A percentile compares a stretch with the other conserved stretches of the same genome.
These are phyloP conservation scores for Colletotrichum acutatum DNA, from an alignment of 2,329 filamentous ascomycete genomes.

Conservation along the genomic window DNA sequence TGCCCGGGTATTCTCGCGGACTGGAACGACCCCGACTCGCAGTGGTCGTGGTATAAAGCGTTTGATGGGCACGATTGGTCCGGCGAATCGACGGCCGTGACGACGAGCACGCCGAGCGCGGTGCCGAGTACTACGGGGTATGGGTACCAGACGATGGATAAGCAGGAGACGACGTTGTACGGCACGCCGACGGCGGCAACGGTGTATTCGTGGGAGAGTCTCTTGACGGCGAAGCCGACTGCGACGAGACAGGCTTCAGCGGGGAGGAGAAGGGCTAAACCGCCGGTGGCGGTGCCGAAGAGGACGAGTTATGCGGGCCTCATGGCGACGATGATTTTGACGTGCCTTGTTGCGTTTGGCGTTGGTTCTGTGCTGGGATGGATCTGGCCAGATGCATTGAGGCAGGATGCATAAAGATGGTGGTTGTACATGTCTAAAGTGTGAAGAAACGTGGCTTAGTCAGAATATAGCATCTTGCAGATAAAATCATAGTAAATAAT, in stretches of 20 bases:
- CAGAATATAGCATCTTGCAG: no score
- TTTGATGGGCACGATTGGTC: constrained; percentile 16
- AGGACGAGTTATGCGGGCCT: neutral
- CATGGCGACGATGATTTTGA: neutral
- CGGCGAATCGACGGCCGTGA: constrained; percentile 2
- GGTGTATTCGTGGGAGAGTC: neutral
- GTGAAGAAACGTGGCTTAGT: neutral
- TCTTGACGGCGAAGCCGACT: neutral
- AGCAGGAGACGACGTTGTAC: constrained; percentile 11
- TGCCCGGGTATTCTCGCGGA: constrained; percentile 18
- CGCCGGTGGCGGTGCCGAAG: neutral
- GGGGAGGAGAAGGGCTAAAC: constrained; percentile 3
- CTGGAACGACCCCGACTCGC: neutral
- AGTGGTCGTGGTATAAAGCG: constrained; percentile 5
- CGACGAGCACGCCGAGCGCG: constrained; percentile 10
- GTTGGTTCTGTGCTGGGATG: constrained; percentile 20
- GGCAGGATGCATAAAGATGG: neutral
- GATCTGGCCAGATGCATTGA: constrained; percentile 28
- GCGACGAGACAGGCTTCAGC: neutral
- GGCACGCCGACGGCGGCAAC: constrained; percentile 10
- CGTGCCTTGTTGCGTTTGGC: constrained; percentile 14
- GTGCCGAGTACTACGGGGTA: neutral
- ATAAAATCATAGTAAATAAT: no score
- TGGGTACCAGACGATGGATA: neutral
- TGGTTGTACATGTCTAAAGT: neutral